phyloP scores from a whole-genome alignment of 1,139 yeast genomes.

The Magnusiomyces magnusii region DNA sequence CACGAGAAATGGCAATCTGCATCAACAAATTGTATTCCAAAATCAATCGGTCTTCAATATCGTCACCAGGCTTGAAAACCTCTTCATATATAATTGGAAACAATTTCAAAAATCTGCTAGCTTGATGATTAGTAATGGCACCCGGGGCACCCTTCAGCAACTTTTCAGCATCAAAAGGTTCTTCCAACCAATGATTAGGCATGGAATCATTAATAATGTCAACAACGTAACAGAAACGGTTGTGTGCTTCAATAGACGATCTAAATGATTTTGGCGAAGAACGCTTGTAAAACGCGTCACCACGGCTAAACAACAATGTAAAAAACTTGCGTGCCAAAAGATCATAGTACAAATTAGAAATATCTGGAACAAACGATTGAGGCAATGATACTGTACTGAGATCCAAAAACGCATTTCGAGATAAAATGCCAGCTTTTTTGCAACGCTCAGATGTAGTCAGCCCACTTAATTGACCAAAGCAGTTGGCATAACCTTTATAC shows the following conservation, averaged over 20 bases:
- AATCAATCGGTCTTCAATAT: not conserved
- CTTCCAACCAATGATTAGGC: not conserved
- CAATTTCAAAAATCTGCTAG: not conserved
- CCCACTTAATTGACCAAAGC: not conserved
- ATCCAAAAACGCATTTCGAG: slow-evolving; percentile 1
- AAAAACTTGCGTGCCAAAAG: not conserved
- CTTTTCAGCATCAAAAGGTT: slow-evolving; percentile 1
- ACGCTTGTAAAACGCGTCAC: not conserved
- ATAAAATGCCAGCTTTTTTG: not conserved
- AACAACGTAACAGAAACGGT: slow-evolving; percentile 3
- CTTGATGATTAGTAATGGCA: not conserved
- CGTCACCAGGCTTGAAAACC: not conserved
- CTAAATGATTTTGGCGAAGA: not conserved
- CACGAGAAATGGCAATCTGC: not conserved
- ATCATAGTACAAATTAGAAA: not conserved
- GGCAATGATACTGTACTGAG: not conserved
- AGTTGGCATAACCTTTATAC: not conserved
- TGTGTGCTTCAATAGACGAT: slow-evolving; percentile 2
- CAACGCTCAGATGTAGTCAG: not conserved
- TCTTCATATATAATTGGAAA: not conserved
- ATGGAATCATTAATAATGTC: not conserved
- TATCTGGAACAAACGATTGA: not conserved
- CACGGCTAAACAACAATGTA: not conserved
- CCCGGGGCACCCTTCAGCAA: slow-evolving; percentile 2
- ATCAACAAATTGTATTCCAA: not conserved